Conservation (phyloP, 148 eudicot species). For the Camellia granthamiana region DNA sequence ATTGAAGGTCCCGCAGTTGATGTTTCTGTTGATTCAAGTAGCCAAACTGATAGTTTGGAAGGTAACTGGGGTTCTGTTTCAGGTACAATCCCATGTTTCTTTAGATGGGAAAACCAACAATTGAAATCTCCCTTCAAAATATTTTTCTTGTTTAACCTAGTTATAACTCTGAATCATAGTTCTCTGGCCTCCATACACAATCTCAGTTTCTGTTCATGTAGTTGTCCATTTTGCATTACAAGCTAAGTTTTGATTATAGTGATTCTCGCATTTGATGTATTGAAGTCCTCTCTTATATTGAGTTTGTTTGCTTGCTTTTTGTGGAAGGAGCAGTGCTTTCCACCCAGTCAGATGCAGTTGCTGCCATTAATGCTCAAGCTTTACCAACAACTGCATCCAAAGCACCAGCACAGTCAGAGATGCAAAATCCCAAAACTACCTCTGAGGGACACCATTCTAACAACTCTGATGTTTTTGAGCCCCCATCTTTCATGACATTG, state of each 20-base stretch:
- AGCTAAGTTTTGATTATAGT: not conserved
- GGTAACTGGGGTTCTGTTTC: slow-evolving; percentile 64
- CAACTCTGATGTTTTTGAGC: slow-evolving; percentile 30
- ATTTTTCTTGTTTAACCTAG: not conserved
- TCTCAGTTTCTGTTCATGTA: not conserved
- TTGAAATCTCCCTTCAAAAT: not conserved
- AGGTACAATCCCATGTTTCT: slow-evolving; percentile 37
- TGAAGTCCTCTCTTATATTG: not conserved
- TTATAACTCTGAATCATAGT: not conserved
- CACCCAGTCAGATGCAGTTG: too few relatives aligned
- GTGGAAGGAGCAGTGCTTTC: slow-evolving; percentile 26
- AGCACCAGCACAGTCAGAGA: slow-evolving; percentile 13
- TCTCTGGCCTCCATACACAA: not conserved
- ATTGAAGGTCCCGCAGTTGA: slow-evolving; percentile 33
- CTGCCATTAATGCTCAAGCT: too few relatives aligned
- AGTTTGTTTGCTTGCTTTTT: slow-evolving; percentile 4
- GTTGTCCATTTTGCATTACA: not conserved
- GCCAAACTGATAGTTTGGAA: slow-evolving; percentile 57
- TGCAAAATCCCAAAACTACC: slow-evolving; percentile 18
- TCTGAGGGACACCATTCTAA: slow-evolving; percentile 16
- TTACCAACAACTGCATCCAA: slow-evolving; percentile 7
- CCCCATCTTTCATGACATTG: slow-evolving; percentile 38
- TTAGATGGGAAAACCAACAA: not conserved
- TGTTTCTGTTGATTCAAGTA: slow-evolving; percentile 37
- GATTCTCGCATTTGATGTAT: not conserved